Evolutionary conservation across 2,329 filamentous ascomycete species (phyloP), one percentile per base, ranked within the genome.

Genomic region (Botryotinia narcissicola): DNA sequence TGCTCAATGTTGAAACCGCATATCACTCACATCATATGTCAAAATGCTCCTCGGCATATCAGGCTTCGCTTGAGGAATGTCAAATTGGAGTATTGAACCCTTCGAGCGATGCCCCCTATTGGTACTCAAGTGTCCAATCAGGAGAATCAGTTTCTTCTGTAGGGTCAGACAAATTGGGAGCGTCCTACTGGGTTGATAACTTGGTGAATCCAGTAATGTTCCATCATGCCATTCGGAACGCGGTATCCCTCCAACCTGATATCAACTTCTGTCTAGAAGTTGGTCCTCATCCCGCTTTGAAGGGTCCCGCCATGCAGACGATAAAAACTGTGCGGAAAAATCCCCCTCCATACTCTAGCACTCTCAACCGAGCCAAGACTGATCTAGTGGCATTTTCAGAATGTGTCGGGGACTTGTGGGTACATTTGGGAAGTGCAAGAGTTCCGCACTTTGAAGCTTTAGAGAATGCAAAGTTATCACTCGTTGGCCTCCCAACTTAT

Each of bases 191-290:
- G 78, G 69, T 67, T 18, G 76, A 80, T 3, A 87, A 87, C 70
- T 78, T 87, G 76, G 72, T 78, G 0, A 76, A 77, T 2, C 73
- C 82, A 1, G 86, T 87, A 14, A 78, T 82, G 9, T 87, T 85
- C 74, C 76, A 81, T 14, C 76, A 79, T 9, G 85, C 84, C 0
- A 74, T 87, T 6, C 67, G 71, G 42, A 14, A 6, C 32, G 73
- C 76, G 7, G 64, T 76, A 63, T 35, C 67, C 20, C 57, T 73
- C n/a, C 42, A 69, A 7, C 68, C 66, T 12, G 59, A 54, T 18
- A 74, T 75, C n/a, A 74, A 77, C 29, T 42, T 76, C 18, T 73
- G 63, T 4, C 48, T 78, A 18, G 78, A 79, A 72, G 66, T 78
- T 57, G 78, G 78, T 18, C 77, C 78, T 22, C 77, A 79, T 54